Evolutionary conservation across 495 filamentous ascomycete species (phyloP).

Genomic region (Annulohypoxylon bovei): DNA sequence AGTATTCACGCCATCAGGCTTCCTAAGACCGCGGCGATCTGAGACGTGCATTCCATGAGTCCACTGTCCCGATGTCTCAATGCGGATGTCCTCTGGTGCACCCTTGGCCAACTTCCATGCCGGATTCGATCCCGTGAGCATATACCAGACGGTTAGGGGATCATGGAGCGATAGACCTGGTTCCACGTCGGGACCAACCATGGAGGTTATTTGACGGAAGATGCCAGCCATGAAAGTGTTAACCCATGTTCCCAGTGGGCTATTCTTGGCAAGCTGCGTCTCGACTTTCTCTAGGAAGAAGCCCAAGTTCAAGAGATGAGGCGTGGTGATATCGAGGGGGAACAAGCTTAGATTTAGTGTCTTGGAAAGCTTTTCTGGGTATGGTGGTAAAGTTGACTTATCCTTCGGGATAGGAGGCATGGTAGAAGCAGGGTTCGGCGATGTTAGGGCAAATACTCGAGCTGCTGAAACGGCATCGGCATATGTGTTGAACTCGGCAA

Average conservation of each 20-base stretch:
- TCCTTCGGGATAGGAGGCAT: slow-evolving; percentile 69
- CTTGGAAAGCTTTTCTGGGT: slow-evolving; percentile 71
- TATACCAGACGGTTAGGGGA: slow-evolving; percentile 88
- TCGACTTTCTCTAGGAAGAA: slow-evolving; percentile 67
- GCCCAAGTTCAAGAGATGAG: slow-evolving; percentile 71
- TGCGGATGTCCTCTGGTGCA: slow-evolving; percentile 75
- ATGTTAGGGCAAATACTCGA: slow-evolving; percentile 88
- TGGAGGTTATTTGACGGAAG: slow-evolving; percentile 77
- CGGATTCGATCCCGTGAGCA: slow-evolving; percentile 66
- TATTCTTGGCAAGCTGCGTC: slow-evolving; percentile 61
- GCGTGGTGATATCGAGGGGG: slow-evolving; percentile 87
- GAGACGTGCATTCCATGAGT: slow-evolving; percentile 89
- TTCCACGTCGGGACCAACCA: slow-evolving; percentile 61
- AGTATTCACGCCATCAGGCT: slow-evolving; percentile 63
- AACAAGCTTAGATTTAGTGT: slow-evolving; percentile 81
- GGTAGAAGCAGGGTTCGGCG: slow-evolving; percentile 71
- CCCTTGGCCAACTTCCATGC: slow-evolving; percentile 58
- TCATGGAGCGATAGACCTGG: slow-evolving; percentile 83
- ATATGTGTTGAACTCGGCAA: slow-evolving; percentile 85
- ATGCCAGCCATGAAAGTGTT: slow-evolving; percentile 78
- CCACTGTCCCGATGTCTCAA: slow-evolving; percentile 94
- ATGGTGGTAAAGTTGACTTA: slow-evolving; percentile 63
- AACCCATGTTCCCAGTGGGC: slow-evolving; percentile 86
- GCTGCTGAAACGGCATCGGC: slow-evolving; percentile 87
- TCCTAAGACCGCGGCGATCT: slow-evolving; percentile 73